A percentile compares a stretch with the other conserved stretches of the same genome.
phyloP scores from a whole-genome alignment of 352 stramenopile genomes.

The Globisporangium perplexum region DNA sequence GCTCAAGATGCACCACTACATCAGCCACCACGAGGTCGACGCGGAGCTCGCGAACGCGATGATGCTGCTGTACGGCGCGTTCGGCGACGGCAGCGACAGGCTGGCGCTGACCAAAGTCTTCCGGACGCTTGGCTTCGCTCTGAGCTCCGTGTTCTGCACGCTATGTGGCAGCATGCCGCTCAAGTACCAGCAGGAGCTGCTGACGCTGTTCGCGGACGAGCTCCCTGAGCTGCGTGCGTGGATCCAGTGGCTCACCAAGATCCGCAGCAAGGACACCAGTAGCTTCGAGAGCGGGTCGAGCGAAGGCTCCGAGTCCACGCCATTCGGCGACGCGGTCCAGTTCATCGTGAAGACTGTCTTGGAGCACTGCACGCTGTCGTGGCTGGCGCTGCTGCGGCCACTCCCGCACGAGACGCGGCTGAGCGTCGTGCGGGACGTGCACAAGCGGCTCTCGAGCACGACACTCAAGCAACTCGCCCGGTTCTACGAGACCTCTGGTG shows the following conservation, averaged over 20 bases:
- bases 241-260: slow-evolving; percentile 38
- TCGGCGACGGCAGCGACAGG: slow-evolving; percentile 38
- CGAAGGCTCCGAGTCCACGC: neutral
- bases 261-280: slow-evolving; percentile 6
- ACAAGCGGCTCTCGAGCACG: slow-evolving; percentile 15
- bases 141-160: slow-evolving; percentile 29
- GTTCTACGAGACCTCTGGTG: slow-evolving; percentile 47
- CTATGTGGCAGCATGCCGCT: slow-evolving; percentile 31
- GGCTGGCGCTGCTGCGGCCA: slow-evolving; percentile 35
- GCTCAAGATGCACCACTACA: slow-evolving; percentile 50
- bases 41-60: slow-evolving; percentile 17
- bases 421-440: slow-evolving; percentile 21
- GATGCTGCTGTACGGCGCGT: slow-evolving; percentile 33
- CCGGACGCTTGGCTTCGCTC: slow-evolving; percentile 32
- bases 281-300: neutral
- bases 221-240: slow-evolving; percentile 35
- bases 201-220: slow-evolving; percentile 41
- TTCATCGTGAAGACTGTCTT: slow-evolving; percentile 37
- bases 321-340: slow-evolving; percentile 20
- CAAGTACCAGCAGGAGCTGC: slow-evolving; percentile 51
- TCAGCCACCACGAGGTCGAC: slow-evolving; percentile 30
- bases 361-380: slow-evolving; percentile 40
- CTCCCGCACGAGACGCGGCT: slow-evolving; percentile 23
- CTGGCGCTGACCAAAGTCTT: slow-evolving; percentile 46
- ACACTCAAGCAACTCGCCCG: slow-evolving; percentile 46